Evolutionary conservation across 257 asterid species (phyloP), one percentile per base, ranked within the genome.

Genomic region (Nicotiana otophora): DNA sequence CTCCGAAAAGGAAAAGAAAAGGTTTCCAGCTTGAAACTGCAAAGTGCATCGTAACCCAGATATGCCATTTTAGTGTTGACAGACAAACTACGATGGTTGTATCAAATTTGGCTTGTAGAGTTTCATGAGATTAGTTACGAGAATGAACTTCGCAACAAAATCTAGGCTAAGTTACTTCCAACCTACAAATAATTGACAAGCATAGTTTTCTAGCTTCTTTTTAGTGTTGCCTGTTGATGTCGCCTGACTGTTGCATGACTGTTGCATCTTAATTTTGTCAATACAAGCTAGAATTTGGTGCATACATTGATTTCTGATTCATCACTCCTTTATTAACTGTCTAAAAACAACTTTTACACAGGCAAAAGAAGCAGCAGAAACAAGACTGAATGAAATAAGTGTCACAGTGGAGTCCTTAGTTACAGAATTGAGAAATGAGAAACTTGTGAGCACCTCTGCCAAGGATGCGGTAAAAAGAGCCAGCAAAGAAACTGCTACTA

Each of bases 291-390:
- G 64, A 75, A 75, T 17, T 48, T 48, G 62, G 28, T 28, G 63
- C 53, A 42, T 15, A 75, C 19, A 15, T 53, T 53, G 58, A 53
- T 53, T 53, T 12, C 58, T 53, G 16, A 11, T 75, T 58, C 26
- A 8, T 51, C 4, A 26, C 63, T 51, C 48, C 9, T 74, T 3
- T 39, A 15, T 51, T 9, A 51, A 75, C 64, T 16, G 64, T 75
- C 64, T 51, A 16, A 51, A 75, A 51, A 26, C 63, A 51, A 51
- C 64, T 75, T 33, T 6, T 81, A 7, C 82, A 81, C 94, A 96
- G 98, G 98, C 88, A 65, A 94, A 96, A 88, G 98, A 93, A 75
- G 85, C 83, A 74, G 93, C 95, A 69, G 98, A 94, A 89, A 88
- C 88, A 61, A 94, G 86, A 87, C 88, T 84, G 51, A 87, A 33